Percentiles rank a stretch among this genome's conserved stretches.
These are phyloP conservation scores for Alternaria sp. DNA, from an alignment of 2,329 filamentous ascomycete genomes.

Conservation along the genomic window DNA sequence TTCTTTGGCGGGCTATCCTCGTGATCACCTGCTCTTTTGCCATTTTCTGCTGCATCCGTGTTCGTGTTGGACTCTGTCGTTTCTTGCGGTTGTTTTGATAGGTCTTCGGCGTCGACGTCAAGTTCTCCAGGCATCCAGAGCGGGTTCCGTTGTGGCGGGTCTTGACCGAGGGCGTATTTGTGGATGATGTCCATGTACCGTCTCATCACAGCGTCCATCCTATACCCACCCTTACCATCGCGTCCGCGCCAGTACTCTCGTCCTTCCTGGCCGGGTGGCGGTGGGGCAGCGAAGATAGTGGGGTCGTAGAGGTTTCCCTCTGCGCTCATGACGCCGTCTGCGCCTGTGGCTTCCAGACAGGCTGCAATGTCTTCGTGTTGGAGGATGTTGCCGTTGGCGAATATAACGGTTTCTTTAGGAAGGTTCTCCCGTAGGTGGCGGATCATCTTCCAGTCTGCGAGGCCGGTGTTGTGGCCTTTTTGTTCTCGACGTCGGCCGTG, in stretches of 20 bases:
- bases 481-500: slow-evolving; percentile 89
- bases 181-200: slow-evolving; percentile 92
- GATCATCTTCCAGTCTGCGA: slow-evolving; percentile 91
- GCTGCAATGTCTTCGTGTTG: slow-evolving; percentile 76
- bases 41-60: slow-evolving; percentile 5
- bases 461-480: slow-evolving; percentile 91
- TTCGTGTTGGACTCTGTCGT: slow-evolving; percentile 1
- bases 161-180: slow-evolving; percentile 70
- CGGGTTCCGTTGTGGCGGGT: slow-evolving; percentile 71
- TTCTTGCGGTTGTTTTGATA: slow-evolving; percentile 39
- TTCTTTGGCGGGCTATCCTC: slow-evolving; percentile 47
- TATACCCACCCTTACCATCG: slow-evolving; percentile 81
- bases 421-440: slow-evolving; percentile 81
- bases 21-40: slow-evolving; percentile 7
- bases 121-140: slow-evolving; percentile 71
- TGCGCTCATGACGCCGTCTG: slow-evolving; percentile 93
- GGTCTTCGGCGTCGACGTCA: slow-evolving; percentile 32
- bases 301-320: slow-evolving; percentile 95
- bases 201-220: slow-evolving; percentile 85
- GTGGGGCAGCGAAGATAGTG: slow-evolving; percentile 77
- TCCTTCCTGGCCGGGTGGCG: slow-evolving; percentile 67
- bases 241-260: slow-evolving; percentile 84
- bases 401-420: slow-evolving; percentile 86
- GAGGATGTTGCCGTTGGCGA: slow-evolving; percentile 95
- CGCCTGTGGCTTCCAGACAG: slow-evolving; percentile 83